Percentiles rank a stretch among this genome's conserved stretches.
Conservation (phyloP, 2,329 filamentous ascomycete species). For the Penicillium sp. region DNA sequence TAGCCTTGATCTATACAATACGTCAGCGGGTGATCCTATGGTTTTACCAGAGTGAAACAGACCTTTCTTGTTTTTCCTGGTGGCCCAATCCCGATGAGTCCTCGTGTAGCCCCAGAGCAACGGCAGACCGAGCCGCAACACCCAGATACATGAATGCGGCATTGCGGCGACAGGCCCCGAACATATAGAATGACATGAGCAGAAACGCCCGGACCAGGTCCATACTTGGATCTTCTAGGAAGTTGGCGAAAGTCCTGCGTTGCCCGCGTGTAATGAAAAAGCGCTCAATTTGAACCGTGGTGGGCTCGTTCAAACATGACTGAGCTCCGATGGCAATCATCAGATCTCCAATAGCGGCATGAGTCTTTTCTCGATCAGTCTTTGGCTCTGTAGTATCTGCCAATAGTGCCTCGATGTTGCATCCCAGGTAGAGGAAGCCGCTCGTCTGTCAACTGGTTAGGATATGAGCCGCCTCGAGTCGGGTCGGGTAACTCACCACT, state of each 20-base stretch:
- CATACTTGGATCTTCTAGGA: slow-evolving; percentile 56
- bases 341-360: slow-evolving; percentile 41
- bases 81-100: slow-evolving; percentile 16
- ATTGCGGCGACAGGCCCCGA: slow-evolving; percentile 59
- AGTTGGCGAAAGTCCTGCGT: slow-evolving; percentile 49
- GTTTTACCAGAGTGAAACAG: not conserved
- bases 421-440: slow-evolving; percentile 42
- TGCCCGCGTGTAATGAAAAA: slow-evolving; percentile 53
- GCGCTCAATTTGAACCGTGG: slow-evolving; percentile 32
- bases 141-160: slow-evolving; percentile 65
- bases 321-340: slow-evolving; percentile 57
- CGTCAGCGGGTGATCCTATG: slow-evolving; percentile 14
- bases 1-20: slow-evolving; percentile 38
- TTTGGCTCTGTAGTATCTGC: slow-evolving; percentile 11
- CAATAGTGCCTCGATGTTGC: slow-evolving; percentile 26
- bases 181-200: slow-evolving; percentile 61
- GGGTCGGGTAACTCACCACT: slow-evolving; percentile 21
- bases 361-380: slow-evolving; percentile 24
- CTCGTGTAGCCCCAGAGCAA: slow-evolving; percentile 56
- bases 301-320: slow-evolving; percentile 36
- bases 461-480: not conserved
- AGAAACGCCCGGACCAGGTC: slow-evolving; percentile 55
- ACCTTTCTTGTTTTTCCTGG: slow-evolving; percentile 23
- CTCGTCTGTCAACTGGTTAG: slow-evolving; percentile 35
- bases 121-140: slow-evolving; percentile 58